Base-by-base conservation (phyloP, 2,329 filamentous ascomycete genomes). In the Amauroascus verrucosus region DNA sequence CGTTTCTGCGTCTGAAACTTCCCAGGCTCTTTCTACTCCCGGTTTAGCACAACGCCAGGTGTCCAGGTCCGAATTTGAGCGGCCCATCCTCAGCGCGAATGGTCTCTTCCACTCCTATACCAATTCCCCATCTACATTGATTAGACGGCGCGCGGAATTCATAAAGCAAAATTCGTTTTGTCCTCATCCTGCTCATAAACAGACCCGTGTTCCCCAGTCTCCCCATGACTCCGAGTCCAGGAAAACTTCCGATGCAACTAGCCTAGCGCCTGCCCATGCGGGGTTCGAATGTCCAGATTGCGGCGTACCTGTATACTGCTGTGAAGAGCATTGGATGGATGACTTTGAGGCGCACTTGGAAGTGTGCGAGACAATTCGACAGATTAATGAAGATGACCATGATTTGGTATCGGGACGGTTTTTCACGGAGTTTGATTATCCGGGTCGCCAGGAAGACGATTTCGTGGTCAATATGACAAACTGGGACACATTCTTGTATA, bases 311-410 rank as follows among this genome's bases (percentile, higher is more conserved):
- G 83, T 95, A 6, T 95, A 93, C 67, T 98, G 93, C 73, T 91
- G 83, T 61, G 86, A 96, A 70, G 85, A 88, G 61, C 93, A 98
- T 68, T 97, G 91, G 86, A 88, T 86, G 66, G 88, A 94, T 62
- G 88, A 97, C 68, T 98, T 95, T 65, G 91, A 97, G 70, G 79
- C 83, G 16, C 93, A 98, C 69, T 70, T 98, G 56, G 81, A 96
- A 65, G 84, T 98, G 33, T 98, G 93, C 69, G 91, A 98, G 64
- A 86, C 86, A 0, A 74, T 98, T 54, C 78, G 85, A 59, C 85
- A 97, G 71, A 91, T 95, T 71, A 98, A 98, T 62, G 93, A 98
- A 72, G 93, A 98, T 65, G 93, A 98, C 62, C 94, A 98, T 65
- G 93, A 98, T 68, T 72, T 98, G 60, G 79, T 86, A 48, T 95